These are phyloP conservation scores for Tetrastigma voinierianum DNA, from an alignment of 164 flowering plant species.

Conservation along the genomic window DNA sequence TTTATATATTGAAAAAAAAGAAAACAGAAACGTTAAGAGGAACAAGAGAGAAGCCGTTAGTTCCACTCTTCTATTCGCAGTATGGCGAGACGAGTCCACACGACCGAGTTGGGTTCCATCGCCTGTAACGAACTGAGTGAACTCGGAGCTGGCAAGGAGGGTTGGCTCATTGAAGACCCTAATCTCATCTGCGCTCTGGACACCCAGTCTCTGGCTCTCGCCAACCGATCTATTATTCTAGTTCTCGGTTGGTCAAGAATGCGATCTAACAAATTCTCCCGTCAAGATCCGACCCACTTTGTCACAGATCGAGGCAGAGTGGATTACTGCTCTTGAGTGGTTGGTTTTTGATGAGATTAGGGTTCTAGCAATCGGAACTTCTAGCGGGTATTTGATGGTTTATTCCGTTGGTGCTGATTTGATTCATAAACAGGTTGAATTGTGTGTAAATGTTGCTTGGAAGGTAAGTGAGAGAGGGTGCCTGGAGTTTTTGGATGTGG, in stretches of 20 bases:
- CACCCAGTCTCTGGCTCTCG: slow-evolving; percentile 64
- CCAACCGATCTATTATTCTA: slow-evolving; percentile 54
- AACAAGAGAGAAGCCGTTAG: not conserved
- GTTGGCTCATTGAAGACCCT: slow-evolving; percentile 73
- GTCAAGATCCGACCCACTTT: slow-evolving; percentile 73
- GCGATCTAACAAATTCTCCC: slow-evolving; percentile 20
- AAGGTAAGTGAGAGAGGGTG: too few relatives aligned
- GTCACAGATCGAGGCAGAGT: slow-evolving; percentile 59
- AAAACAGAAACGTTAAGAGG: too few relatives aligned
- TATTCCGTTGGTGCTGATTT: slow-evolving; percentile 63
- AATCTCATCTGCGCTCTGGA: slow-evolving; percentile 66
- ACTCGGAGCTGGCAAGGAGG: slow-evolving; percentile 84
- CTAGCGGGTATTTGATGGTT: slow-evolving; percentile 68
- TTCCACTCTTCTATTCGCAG: not conserved
- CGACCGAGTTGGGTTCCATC: slow-evolving; percentile 70
- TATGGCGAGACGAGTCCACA: slow-evolving; percentile 52
- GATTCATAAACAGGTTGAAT: slow-evolving; percentile 75
- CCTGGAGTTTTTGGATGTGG: too few relatives aligned
- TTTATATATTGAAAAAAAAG: too few relatives aligned
- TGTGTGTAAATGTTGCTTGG: not conserved
- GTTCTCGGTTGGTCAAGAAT: slow-evolving; percentile 49
- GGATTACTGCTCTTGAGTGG: slow-evolving; percentile 79
- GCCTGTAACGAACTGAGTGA: slow-evolving; percentile 69
- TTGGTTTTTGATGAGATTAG: slow-evolving; percentile 68
- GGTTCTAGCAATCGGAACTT: slow-evolving; percentile 74